Conservation (phyloP, 2,329 filamentous ascomycete genomes). For the Harringtonia lauricola region DNA sequence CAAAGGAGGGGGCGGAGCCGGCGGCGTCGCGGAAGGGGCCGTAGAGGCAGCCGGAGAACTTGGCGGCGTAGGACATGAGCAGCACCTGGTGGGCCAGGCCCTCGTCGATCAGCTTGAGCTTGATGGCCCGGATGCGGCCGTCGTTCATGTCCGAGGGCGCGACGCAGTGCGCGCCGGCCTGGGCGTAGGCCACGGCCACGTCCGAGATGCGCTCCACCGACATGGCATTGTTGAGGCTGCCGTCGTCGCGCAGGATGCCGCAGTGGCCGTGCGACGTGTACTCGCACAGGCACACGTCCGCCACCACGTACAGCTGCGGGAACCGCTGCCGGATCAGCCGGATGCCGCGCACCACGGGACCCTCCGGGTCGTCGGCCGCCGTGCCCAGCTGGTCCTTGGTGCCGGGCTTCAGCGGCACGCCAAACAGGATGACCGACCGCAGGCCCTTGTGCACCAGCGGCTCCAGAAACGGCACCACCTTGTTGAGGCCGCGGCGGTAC, state of each 20-base stretch:
- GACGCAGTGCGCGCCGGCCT: slow-evolving; percentile 90
- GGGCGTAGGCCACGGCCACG: slow-evolving; percentile 95
- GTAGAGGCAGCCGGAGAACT: slow-evolving; percentile 94
- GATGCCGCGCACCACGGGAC: slow-evolving; percentile 82
- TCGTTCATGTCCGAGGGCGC: slow-evolving; percentile 99
- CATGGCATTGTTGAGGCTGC: slow-evolving; percentile 81
- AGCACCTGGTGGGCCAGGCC: slow-evolving; percentile 85
- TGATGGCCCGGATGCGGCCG: slow-evolving; percentile 92
- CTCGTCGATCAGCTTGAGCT: slow-evolving; percentile 92
- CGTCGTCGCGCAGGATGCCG: slow-evolving; percentile 88
- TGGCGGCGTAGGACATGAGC: slow-evolving; percentile 96
- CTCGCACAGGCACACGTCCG: slow-evolving; percentile 95
- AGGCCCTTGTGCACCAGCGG: slow-evolving; percentile 84
- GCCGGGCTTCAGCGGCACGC: slow-evolving; percentile 71
- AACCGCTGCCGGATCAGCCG: slow-evolving; percentile 74
- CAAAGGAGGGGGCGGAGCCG: slow-evolving; percentile 81
- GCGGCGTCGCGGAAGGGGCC: slow-evolving; percentile 96
- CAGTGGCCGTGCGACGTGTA: slow-evolving; percentile 98
- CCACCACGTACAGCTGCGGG: slow-evolving; percentile 81
- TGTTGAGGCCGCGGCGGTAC: slow-evolving; percentile 78
- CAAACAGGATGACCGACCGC: slow-evolving; percentile 88
- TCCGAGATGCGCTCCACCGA: slow-evolving; percentile 93
- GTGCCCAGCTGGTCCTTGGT: slow-evolving; percentile 89
- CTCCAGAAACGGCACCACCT: slow-evolving; percentile 70
- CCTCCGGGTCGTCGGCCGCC: slow-evolving; percentile 81